Evolutionary conservation across 2,329 filamentous ascomycete species (phyloP).

Genomic region (Hypoxylon sp.): DNA sequence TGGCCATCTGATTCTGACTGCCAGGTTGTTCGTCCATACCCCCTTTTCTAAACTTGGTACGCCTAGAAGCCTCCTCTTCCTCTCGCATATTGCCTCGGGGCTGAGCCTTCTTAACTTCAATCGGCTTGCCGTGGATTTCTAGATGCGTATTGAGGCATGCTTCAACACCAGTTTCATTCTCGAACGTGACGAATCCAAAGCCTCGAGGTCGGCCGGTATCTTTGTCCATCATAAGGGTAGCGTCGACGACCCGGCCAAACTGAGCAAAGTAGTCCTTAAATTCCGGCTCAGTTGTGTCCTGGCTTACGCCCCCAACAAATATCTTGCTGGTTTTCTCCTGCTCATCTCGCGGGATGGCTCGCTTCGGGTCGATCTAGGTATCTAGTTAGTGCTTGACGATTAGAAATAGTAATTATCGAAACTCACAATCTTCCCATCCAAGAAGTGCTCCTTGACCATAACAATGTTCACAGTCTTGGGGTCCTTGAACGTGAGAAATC

Average conservation of each 20-base stretch:
- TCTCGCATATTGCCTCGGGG: constrained; percentile 94
- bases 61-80: constrained; percentile 81
- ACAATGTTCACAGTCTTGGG: constrained; percentile 98
- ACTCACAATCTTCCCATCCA: constrained; percentile 98
- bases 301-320: constrained; percentile 96
- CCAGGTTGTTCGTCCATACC: constrained; percentile 60
- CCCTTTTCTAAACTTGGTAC: constrained; percentile 72
- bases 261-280: constrained; percentile 98
- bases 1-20: constrained; percentile 52
- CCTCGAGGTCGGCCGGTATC: constrained; percentile 97
- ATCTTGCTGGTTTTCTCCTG: constrained; percentile 99
- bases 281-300: constrained; percentile 95
- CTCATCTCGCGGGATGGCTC: constrained; percentile 96
- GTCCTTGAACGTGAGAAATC: constrained; percentile 97
- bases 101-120: constrained; percentile 98
- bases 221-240: constrained; percentile 99
- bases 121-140: constrained; percentile 94
- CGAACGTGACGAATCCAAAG: constrained; percentile 98
- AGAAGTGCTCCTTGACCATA: constrained; percentile 99
- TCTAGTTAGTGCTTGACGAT: constrained; percentile 43
- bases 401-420: not conserved
- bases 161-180: constrained; percentile 95
- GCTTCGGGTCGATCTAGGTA: constrained; percentile 92
- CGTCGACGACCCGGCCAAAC: constrained; percentile 95
- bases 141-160: constrained; percentile 87